Conservation (phyloP, 192 early-diverging fungal species). For the Gorgonomyces haynaldii region DNA sequence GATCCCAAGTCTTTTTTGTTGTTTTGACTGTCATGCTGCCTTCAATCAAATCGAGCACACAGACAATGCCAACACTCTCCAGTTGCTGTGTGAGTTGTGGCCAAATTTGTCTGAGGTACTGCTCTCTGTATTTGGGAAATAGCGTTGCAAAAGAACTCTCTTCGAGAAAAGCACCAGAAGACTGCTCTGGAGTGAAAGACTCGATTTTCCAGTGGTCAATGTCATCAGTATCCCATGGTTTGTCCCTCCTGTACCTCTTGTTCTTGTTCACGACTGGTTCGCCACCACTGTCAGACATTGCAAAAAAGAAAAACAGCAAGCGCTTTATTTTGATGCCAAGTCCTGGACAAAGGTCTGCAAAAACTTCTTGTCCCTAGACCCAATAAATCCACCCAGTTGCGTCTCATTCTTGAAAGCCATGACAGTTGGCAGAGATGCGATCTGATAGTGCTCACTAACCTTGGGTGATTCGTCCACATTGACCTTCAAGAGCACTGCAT, state of each 20-base stretch:
- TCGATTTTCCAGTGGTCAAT: constrained; percentile 93
- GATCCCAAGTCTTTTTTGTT: constrained; percentile 89
- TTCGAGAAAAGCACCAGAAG: constrained; percentile 65
- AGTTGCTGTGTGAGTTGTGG: constrained; percentile 71
- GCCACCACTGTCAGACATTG: too few species aligned
- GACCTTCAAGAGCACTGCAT: constrained; percentile 53
- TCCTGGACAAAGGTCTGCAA: constrained; percentile 29
- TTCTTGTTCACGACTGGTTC: constrained; percentile 25
- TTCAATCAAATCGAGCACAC: constrained; percentile 88
- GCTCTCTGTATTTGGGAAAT: constrained; percentile 97
- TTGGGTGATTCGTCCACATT: constrained; percentile 53
- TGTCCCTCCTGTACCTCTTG: constrained; percentile 46
- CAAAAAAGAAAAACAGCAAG: too few species aligned
- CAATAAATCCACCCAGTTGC: constrained; percentile 47
- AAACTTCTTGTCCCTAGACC: constrained; percentile 27
- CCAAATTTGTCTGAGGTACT: constrained; percentile 86
- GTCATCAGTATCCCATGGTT: constrained; percentile 83
- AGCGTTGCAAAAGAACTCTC: constrained; percentile 94
- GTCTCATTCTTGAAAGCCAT: constrained; percentile 49
- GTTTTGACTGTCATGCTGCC: constrained; percentile 98
- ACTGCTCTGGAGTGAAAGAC: constrained; percentile 65
- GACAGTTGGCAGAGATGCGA: constrained; percentile 60
- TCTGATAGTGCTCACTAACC: constrained; percentile 42
- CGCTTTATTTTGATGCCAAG: constrained; percentile 30
- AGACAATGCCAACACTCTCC: constrained; percentile 74